Evolutionary conservation across 345 rosid genomes (phyloP).

Genomic region (Trapa bicornis): DNA sequence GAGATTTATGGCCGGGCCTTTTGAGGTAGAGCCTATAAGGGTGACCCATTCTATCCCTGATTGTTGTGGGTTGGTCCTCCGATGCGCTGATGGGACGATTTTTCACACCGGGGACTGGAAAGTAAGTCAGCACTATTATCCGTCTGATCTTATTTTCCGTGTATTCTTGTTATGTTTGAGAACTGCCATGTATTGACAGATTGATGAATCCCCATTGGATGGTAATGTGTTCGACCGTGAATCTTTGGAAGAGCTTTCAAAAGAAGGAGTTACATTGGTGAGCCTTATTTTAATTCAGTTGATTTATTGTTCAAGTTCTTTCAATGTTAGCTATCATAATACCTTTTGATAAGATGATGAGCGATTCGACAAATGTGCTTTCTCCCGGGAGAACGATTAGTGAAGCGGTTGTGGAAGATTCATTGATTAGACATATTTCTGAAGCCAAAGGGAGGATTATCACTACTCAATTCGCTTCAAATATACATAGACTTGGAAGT

Average conservation of each 20-base stretch:
- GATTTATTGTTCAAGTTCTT: background rate
- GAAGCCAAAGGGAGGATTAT: constrained; percentile 85
- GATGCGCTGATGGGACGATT: constrained; percentile 94
- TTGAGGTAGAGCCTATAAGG: constrained; percentile 88
- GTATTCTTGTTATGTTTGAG: constrained; percentile 14
- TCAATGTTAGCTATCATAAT: background rate
- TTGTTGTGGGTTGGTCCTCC: constrained; percentile 91
- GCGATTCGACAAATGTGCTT: constrained; percentile 91
- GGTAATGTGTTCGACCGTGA: constrained; percentile 79
- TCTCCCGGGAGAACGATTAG: constrained; percentile 95
- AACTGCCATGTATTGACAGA: constrained; percentile 31
- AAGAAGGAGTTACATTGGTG: constrained; percentile 98
- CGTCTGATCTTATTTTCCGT: constrained; percentile 3
- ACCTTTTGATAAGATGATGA: constrained; percentile 68
- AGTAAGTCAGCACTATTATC: constrained; percentile 26
- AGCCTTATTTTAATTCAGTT: constrained; percentile 5
- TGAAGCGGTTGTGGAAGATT: constrained; percentile 73
- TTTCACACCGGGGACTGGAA: constrained; percentile 99
- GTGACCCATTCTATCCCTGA: constrained; percentile 99
- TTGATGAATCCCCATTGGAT: constrained; percentile 92
- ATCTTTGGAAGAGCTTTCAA: constrained; percentile 77
- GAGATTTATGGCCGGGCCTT: constrained; percentile 89
- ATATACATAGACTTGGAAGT: constrained; percentile 95
- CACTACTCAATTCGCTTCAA: constrained; percentile 95
- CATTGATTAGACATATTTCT: constrained; percentile 65